Conservation (phyloP, 2,329 filamentous ascomycete genomes). For the Corniculantispora saksenae region DNA sequence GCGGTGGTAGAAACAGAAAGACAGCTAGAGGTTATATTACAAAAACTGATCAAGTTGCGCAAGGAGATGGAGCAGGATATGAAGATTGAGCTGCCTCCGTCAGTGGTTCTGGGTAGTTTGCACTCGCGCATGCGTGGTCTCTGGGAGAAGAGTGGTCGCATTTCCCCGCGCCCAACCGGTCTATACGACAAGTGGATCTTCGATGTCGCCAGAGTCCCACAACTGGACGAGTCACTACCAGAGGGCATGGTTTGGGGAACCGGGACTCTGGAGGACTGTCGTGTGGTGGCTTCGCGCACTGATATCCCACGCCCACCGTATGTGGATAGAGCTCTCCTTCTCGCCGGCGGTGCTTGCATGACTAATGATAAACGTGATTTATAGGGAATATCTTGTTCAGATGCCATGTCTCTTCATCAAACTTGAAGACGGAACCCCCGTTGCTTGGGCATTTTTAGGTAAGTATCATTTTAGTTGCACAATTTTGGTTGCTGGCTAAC, state of each 20-base stretch:
- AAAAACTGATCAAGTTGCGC: background rate
- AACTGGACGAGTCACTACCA: constrained; percentile 34
- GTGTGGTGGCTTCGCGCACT: constrained; percentile 55
- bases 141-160: constrained; percentile 25
- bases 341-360: background rate
- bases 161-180: constrained; percentile 31
- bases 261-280: constrained; percentile 54
- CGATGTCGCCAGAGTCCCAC: constrained; percentile 45
- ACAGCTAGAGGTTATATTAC: background rate
- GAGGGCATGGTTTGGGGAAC: constrained; percentile 57
- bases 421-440: constrained; percentile 45
- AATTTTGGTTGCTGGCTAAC: background rate
- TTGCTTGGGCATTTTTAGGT: constrained; percentile 67
- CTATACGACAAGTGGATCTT: constrained; percentile 62
- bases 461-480: constrained; percentile 4
- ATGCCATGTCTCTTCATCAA: constrained; percentile 52
- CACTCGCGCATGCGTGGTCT: constrained; percentile 9
- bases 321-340: constrained; percentile 26
- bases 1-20: constrained; percentile 15
- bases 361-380: constrained; percentile 19
- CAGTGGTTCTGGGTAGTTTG: constrained; percentile 16
- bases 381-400: constrained; percentile 39
- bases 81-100: background rate
- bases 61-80: background rate
- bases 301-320: constrained; percentile 57